Conservation (phyloP, 148 eudicot species). For the Gaultheria prostrata region DNA sequence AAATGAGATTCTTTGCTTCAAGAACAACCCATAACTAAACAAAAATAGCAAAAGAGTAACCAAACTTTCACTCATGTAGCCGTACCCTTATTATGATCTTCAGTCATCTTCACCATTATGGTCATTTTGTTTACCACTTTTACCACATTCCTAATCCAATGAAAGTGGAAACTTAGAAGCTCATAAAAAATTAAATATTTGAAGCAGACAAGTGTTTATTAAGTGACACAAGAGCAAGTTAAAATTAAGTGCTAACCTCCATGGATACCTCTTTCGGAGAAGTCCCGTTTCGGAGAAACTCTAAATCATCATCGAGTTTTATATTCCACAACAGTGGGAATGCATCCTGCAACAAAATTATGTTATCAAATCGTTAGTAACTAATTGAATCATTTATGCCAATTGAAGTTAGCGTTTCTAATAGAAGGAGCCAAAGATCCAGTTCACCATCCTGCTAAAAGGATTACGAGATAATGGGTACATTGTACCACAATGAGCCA, state of each 20-base stretch:
- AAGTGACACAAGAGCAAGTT: neutral
- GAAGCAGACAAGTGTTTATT: neutral
- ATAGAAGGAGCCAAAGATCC: no score
- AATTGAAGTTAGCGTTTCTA: no score
- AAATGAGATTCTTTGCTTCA: neutral
- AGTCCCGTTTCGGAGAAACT: neutral
- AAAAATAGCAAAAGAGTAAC: neutral
- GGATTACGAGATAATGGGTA: no score
- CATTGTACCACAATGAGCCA: no score
- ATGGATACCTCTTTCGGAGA: neutral
- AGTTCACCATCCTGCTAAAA: no score
- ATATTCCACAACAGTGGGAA: no score
- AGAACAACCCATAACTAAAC: neutral
- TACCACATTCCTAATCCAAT: neutral
- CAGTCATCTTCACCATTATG: neutral
- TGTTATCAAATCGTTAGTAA: no score
- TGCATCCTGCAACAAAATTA: no score
- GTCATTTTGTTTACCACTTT: neutral
- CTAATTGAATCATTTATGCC: no score
- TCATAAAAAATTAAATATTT: neutral
- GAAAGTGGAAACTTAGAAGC: neutral
- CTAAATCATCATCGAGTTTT: neutral
- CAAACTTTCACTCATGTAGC: neutral
- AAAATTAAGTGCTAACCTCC: neutral
- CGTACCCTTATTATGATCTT: neutral